Percentiles rank a stretch among this genome's conserved stretches.
Evolutionary conservation across 2,329 filamentous ascomycete genomes (phyloP).

Genomic region (Arthrinium phaeospermum): DNA sequence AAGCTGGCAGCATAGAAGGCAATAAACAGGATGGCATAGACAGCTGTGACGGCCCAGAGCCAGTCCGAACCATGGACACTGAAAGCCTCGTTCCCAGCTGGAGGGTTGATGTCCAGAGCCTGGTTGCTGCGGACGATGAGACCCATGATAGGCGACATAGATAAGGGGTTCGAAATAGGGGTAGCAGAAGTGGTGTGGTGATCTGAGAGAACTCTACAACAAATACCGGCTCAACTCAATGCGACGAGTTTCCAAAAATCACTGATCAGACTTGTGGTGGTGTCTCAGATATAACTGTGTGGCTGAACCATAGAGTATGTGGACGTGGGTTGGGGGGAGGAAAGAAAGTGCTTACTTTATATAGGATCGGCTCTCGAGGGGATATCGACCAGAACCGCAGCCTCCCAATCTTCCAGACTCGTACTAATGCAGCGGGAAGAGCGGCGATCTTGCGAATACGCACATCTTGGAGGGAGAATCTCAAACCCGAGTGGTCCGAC

Average conservation of each 20-base stretch:
- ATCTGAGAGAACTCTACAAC: background rate
- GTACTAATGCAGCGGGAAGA: background rate
- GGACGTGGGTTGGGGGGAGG: background rate
- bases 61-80: slow-evolving; percentile 57
- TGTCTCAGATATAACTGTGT: background rate
- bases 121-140: slow-evolving; percentile 46
- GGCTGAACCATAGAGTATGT: background rate
- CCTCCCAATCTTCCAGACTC: background rate
- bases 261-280: background rate
- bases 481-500: background rate
- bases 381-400: background rate
- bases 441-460: background rate
- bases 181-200: background rate
- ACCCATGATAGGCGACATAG: slow-evolving; percentile 27
- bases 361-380: background rate
- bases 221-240: background rate
- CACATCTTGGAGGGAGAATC: background rate
- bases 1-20: slow-evolving; percentile 47
- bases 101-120: slow-evolving; percentile 54
- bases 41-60: slow-evolving; percentile 59
- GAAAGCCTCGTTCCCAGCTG: slow-evolving; percentile 45
- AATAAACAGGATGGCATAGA: slow-evolving; percentile 55
- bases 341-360: background rate
- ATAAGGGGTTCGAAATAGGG: slow-evolving; percentile 6
- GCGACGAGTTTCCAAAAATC: background rate